phyloP scores from a whole-genome alignment of 2,329 filamentous ascomycete genomes.

The Pseudogymnoascus sp. region DNA sequence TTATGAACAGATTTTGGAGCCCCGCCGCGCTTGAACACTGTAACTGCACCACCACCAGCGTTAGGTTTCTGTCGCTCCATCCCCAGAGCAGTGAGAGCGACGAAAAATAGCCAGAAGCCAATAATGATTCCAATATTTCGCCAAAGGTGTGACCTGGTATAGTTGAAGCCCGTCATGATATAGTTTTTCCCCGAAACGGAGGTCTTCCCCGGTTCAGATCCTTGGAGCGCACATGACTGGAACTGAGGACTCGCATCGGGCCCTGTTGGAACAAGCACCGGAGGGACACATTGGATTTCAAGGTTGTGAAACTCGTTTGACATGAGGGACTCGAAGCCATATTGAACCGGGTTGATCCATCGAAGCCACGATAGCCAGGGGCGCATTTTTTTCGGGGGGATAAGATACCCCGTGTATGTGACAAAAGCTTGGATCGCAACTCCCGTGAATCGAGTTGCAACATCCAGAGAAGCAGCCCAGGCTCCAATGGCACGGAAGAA shows the following conservation, averaged over 20 bases:
- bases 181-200: conserved; percentile 48
- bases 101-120: conserved; percentile 41
- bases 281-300: conserved; percentile 39
- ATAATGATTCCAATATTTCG: conserved; percentile 47
- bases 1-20: conserved; percentile 47
- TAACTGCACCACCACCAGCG: conserved; percentile 50
- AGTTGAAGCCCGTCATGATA: conserved; percentile 46
- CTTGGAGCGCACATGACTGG: conserved; percentile 52
- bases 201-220: conserved; percentile 43
- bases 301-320: conserved; percentile 70
- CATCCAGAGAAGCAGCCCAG: conserved; percentile 56
- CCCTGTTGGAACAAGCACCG: conserved; percentile 41
- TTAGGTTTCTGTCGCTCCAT: conserved; percentile 48
- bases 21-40: conserved; percentile 55
- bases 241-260: conserved; percentile 33
- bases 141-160: conserved; percentile 52
- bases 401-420: conserved; percentile 38
- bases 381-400: conserved; percentile 45
- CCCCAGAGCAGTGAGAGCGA: conserved; percentile 33
- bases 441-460: conserved; percentile 46
- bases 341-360: conserved; percentile 55
- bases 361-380: conserved; percentile 47
- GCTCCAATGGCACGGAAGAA: conserved; percentile 78
- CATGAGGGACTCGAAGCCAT: conserved; percentile 63
- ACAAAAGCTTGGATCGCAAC: conserved; percentile 58